Conservation (phyloP, 768 basidiomycete species). For the Tricholomella constricta region DNA sequence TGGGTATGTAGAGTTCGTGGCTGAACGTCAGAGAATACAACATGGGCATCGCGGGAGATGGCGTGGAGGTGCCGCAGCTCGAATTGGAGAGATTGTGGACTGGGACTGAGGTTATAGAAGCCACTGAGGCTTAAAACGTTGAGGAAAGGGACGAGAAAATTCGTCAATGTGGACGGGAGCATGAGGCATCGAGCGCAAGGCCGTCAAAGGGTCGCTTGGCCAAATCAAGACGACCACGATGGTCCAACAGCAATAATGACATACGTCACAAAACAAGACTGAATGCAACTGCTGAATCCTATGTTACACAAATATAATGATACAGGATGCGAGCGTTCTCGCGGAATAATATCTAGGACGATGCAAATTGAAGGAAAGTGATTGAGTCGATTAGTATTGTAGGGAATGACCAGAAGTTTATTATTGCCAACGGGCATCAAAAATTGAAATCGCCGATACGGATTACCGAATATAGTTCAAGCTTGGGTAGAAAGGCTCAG, state of each 20-base stretch:
- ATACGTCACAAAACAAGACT: background rate
- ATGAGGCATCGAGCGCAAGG: constrained; percentile 39
- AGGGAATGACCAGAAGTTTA: constrained; percentile 1
- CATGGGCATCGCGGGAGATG: constrained; percentile 46
- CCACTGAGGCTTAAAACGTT: constrained; percentile 24
- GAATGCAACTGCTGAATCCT: background rate
- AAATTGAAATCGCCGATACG: background rate
- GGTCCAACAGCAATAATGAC: background rate
- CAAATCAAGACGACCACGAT: background rate
- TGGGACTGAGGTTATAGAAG: background rate
- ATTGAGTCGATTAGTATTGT: background rate
- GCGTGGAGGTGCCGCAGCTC: constrained; percentile 67
- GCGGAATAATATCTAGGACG: constrained; percentile 6
- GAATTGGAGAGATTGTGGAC: constrained; percentile 39
- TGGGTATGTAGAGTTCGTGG: constrained; percentile 12
- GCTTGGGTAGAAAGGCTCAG: constrained; percentile 30
- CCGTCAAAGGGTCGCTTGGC: background rate
- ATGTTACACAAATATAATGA: constrained; percentile 7
- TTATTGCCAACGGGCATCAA: background rate
- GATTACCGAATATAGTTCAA: background rate
- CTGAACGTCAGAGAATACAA: constrained; percentile 57
- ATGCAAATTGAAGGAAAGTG: background rate
- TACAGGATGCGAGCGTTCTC: constrained; percentile 5
- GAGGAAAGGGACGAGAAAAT: constrained; percentile 47
- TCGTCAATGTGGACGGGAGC: constrained; percentile 49